Conservation (phyloP, 441 rosid species). For the Populus hybrid region DNA sequence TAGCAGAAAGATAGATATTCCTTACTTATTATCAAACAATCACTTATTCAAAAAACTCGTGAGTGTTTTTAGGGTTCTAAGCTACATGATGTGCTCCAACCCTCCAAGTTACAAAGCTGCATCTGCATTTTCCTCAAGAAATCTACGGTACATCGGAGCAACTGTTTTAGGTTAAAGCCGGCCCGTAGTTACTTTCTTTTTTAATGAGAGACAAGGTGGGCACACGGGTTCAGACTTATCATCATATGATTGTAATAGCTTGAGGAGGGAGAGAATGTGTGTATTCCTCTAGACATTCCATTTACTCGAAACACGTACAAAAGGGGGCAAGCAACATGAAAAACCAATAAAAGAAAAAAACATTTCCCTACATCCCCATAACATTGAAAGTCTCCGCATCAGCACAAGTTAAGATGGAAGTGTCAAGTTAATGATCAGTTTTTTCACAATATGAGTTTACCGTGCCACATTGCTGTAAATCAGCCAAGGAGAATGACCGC, state of each 20-base stretch:
- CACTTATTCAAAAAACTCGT: too few species aligned
- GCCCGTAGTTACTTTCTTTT: not conserved
- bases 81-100: too few species aligned
- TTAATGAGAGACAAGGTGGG: not conserved
- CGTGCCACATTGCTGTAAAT: conserved; percentile 44
- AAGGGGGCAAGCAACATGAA: not conserved
- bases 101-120: too few species aligned
- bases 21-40: too few species aligned
- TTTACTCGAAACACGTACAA: not conserved
- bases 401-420: not conserved
- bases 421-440: conserved; percentile 13
- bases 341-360: too few species aligned
- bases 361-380: not conserved
- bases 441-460: conserved; percentile 2
- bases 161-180: too few species aligned
- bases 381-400: not conserved
- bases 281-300: not conserved
- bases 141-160: too few species aligned
- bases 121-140: too few species aligned
- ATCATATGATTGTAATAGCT: not conserved
- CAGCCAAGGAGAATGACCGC: conserved; percentile 61
- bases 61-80: too few species aligned
- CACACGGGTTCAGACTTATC: not conserved
- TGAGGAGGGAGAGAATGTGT: not conserved
- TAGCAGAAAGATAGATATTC: too few species aligned